Conservation (phyloP, 2,329 filamentous ascomycete species). For the Phialophora expanda region DNA sequence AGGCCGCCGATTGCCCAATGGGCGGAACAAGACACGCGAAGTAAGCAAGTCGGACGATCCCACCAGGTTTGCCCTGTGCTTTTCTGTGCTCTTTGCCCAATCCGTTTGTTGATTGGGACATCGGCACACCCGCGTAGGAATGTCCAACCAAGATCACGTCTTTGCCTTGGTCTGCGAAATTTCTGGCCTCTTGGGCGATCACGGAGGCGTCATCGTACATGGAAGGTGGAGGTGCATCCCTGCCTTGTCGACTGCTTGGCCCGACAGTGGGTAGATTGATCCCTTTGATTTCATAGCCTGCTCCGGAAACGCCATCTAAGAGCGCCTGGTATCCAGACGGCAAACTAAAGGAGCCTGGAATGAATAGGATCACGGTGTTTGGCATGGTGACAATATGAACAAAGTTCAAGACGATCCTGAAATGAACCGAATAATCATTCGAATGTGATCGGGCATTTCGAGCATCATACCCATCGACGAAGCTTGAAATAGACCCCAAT, state of each 20-base stretch:
- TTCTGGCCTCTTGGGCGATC: constrained; percentile 39
- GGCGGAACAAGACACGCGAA: constrained; percentile 45
- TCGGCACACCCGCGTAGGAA: constrained; percentile 47
- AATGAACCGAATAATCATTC: too few species aligned
- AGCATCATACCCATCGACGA: too few species aligned
- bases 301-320: not conserved
- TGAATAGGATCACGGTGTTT: not conserved
- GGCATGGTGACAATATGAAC: not conserved
- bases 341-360: not conserved
- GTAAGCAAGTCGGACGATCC: constrained; percentile 44
- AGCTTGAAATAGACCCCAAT: too few species aligned
- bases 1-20: constrained; percentile 32
- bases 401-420: too few species aligned
- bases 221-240: constrained; percentile 32
- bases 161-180: constrained; percentile 43
- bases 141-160: constrained; percentile 45
- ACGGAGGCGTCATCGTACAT: constrained; percentile 43
- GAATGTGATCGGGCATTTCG: too few species aligned
- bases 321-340: not conserved
- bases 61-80: constrained; percentile 41
- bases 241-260: not conserved
- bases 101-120: constrained; percentile 41
- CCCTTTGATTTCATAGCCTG: not conserved
- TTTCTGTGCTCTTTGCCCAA: constrained; percentile 43
- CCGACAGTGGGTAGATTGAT: not conserved